Base-by-base conservation (phyloP, 2,329 filamentous ascomycete species). In the Lachnellula suecica region DNA sequence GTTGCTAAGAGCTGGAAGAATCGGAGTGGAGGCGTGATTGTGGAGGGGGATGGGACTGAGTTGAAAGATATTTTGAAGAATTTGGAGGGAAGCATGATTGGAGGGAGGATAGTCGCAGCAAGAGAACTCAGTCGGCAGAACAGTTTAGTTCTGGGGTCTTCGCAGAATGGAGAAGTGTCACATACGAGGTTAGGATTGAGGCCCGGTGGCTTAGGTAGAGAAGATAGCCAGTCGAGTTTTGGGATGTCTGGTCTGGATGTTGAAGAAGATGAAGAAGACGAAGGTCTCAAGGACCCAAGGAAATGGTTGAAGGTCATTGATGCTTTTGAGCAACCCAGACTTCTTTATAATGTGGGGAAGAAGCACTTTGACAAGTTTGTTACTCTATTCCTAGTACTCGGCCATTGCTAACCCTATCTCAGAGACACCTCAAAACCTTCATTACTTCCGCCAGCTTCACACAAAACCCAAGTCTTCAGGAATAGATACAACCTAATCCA, bases 401-500 rank as follows among this genome's bases (percentile, higher is more conserved):
- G 23, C 6, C 11, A 22, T 34, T 25, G 22, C 57, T 63, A 46
- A 63, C 23, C 15, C 34, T 29, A 31, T 35, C 13, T 41, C 13
- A 87, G 83, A 65, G 79, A 86, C 47, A 75, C 78, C 4, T 77
- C 79, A 11, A 84, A 84, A 59, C 82, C 88, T 13, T 87, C 87
- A 1, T 68, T 93, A 37, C 76, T 99, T 57, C 91, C 95, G 0
- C 76, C 82, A 8, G 84, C 91, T 15, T 82, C 85, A 5, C 88
- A 92, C 65, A 96, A 96, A 70, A 96, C 91, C 2, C 77, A 84
- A 3, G 76, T 94, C 41, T 97, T 97, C 72, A 84, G 91, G 59
- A 92, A 97, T 68, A 83, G 92, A 57, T 97, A 95, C 69, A 88
- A 96, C 63, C 81, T 97, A 49, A 87, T 97, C 46, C 89, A 97